A percentile compares a stretch with the other conserved stretches of the same genome.
Conservation (phyloP, 768 basidiomycete genomes). For the Mrakia frigida region DNA sequence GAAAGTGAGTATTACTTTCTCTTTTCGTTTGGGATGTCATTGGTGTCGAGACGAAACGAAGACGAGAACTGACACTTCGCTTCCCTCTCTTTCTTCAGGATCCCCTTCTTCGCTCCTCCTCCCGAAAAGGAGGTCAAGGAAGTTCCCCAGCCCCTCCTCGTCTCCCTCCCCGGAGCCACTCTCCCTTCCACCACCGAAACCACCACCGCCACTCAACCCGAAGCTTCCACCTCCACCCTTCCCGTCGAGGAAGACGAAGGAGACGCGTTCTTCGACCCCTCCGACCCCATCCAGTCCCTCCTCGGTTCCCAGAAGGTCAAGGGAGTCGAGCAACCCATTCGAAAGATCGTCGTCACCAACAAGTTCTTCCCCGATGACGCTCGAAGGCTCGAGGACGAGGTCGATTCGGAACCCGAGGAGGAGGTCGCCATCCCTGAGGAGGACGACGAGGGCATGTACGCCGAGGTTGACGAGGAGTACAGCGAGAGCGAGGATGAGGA, state of each 20-base stretch:
- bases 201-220: background rate
- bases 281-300: conserved; percentile 37
- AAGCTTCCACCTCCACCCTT: conserved; percentile 12
- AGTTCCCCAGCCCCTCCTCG: conserved; percentile 41
- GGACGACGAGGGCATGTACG: conserved; percentile 38
- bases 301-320: conserved; percentile 47
- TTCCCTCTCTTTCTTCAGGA: conserved; percentile 40
- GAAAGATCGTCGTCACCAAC: conserved; percentile 83
- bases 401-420: conserved; percentile 36
- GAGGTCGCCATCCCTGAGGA: conserved; percentile 45
- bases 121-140: conserved; percentile 56
- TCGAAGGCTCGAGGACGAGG: conserved; percentile 39
- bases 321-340: conserved; percentile 78
- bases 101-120: conserved; percentile 91
- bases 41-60: background rate
- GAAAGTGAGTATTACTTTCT: conserved; percentile 49
- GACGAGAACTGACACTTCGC: background rate
- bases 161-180: conserved; percentile 25
- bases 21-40: background rate
- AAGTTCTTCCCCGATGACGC: conserved; percentile 76
- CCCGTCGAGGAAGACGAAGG: conserved; percentile 44
- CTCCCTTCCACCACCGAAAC: background rate
- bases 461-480: conserved; percentile 38
- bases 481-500: conserved; percentile 35
- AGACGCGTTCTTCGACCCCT: conserved; percentile 55